Evolutionary conservation across 2,329 filamentous ascomycete species (phyloP), one percentile per base, ranked within the genome.

Genomic region (Sporothrix phasma): DNA sequence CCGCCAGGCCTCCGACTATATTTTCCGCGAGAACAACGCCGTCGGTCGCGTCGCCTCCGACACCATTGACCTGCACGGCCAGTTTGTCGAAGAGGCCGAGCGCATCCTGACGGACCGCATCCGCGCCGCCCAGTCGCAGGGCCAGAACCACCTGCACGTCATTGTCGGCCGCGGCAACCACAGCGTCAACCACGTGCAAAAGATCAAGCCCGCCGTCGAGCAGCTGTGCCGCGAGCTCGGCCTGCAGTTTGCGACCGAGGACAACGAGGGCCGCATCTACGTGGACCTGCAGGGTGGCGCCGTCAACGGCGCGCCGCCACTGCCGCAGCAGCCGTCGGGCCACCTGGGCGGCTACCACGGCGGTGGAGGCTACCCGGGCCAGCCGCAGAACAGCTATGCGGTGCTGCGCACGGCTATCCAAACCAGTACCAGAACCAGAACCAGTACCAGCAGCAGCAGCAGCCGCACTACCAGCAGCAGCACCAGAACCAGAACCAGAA

Each of bases 111-210:
- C 93, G 77, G 81, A 90, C 75, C 83, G 94, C 69, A 96, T 99
- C 72, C 84, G 85, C 69, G 87, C 89, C 69, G 92, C 92, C 65
- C 84, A 85, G 73, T 75, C 82, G 62, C 82, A 84, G 41, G 90
- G 90, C 0, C 88, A 96, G 77, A 84, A 80, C 22, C 90, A 96
- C 77, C 78, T 99, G 64, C 92, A 96, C 77, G 92, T 96, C 46
- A 97, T 99, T 71, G 93, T 97, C 34, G 94, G 94, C 72, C 96
- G 93, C 76, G 94, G 94, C 3, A 94, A 95, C 74, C 94, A 99
- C 77, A 90, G 86, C 60, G 79, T 77, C 10, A 84, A 87, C 68
- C 88, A 94, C 71, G 82, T 97, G 26, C 91, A 96, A 76, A 97
- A 94, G 80, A 87, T 99, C 75, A 97, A 96, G 78, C 94, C 94